These are phyloP conservation scores for Pythium folliculosum DNA, from an alignment of 352 stramenopile genomes.

Conservation along the genomic window DNA sequence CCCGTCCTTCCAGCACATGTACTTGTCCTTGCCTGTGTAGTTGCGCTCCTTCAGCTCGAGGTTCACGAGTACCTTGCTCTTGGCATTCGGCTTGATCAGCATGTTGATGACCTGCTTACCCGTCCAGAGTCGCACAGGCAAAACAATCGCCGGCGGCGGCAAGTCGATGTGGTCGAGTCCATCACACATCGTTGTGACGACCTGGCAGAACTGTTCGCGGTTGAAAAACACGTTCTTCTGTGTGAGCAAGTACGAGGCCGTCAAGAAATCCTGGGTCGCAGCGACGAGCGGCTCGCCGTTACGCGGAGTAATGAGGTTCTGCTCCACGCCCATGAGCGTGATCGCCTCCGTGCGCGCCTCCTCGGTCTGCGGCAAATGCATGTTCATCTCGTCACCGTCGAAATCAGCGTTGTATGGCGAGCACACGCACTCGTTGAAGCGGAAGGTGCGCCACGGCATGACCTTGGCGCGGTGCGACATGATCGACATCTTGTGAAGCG, in stretches of 20 bases:
- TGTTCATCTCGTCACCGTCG: constrained; percentile 99
- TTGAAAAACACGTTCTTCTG: constrained; percentile 99
- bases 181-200: constrained; percentile 95
- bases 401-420: constrained; percentile 99
- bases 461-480: constrained; percentile 95
- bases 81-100: constrained; percentile 87
- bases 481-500: constrained; percentile 99
- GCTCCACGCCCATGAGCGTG: constrained; percentile 97
- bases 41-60: constrained; percentile 95
- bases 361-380: constrained; percentile 99
- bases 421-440: constrained; percentile 99
- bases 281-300: constrained; percentile 98
- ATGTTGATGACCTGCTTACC: constrained; percentile 97
- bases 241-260: constrained; percentile 97
- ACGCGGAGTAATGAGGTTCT: constrained; percentile 97
- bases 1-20: constrained; percentile 98
- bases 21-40: constrained; percentile 90
- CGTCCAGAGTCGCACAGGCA: constrained; percentile 94
- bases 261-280: constrained; percentile 99
- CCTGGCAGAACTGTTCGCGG: constrained; percentile 94
- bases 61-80: constrained; percentile 82
- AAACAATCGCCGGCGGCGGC: constrained; percentile 69
- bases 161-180: constrained; percentile 94
- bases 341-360: constrained; percentile 97
- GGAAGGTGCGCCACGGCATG: constrained; percentile 98